A percentile compares a stretch with the other conserved stretches of the same genome.
Conservation (phyloP, 2,329 filamentous ascomycete genomes). For the Phoma sp. region DNA sequence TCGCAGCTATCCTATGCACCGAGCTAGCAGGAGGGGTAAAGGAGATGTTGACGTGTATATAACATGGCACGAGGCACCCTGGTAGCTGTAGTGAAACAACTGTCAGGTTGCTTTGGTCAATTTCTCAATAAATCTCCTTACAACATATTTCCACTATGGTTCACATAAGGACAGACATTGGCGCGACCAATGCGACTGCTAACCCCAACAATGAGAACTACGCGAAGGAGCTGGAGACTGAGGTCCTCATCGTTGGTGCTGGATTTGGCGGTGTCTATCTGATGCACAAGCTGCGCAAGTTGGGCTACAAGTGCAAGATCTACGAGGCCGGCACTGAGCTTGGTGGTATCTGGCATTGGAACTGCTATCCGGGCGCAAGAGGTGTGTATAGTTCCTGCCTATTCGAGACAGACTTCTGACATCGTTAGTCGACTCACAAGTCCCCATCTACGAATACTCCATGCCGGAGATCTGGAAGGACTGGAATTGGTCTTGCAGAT, state of each 20-base stretch:
- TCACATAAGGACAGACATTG: constrained; percentile 42
- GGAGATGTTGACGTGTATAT: constrained; percentile 26
- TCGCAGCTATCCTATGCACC: constrained; percentile 10
- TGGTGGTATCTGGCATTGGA: constrained; percentile 55
- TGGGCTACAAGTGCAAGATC: constrained; percentile 50
- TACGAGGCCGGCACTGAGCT: constrained; percentile 50
- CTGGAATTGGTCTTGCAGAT: constrained; percentile 64
- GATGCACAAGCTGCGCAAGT: constrained; percentile 50
- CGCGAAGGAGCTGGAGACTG: constrained; percentile 44
- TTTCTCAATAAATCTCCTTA: neutral
- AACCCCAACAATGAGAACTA: constrained; percentile 38
- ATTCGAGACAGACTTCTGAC: neutral
- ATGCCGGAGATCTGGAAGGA: constrained; percentile 57
- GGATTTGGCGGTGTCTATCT: constrained; percentile 52
- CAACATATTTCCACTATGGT: constrained; percentile 29
- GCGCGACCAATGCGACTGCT: constrained; percentile 29
- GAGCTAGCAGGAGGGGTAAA: constrained; percentile 22
- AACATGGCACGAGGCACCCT: constrained; percentile 4
- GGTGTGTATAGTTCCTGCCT: neutral
- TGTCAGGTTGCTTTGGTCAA: neutral
- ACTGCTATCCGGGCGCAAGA: constrained; percentile 54
- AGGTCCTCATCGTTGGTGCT: constrained; percentile 49
- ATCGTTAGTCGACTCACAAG: constrained; percentile 50
- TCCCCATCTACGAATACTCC: constrained; percentile 56
- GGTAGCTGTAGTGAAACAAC: neutral